Percentiles rank a stretch among this genome's conserved stretches.
These are phyloP conservation scores for Panicum hallii DNA, from an alignment of 202 grass and related monocot species.

Conservation along the genomic window DNA sequence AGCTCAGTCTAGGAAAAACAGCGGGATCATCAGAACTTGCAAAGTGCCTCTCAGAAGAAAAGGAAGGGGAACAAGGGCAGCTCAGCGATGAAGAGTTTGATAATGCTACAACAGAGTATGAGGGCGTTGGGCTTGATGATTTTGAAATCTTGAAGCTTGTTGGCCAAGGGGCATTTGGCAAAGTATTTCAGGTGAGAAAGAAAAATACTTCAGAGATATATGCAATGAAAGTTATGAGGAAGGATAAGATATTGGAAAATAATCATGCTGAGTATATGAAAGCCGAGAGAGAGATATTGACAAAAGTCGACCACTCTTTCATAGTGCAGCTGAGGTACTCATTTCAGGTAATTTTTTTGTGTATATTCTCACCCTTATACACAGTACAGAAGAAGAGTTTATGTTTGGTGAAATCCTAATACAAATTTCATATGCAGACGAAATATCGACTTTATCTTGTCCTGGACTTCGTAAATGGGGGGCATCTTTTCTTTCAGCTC, in stretches of 20 bases:
- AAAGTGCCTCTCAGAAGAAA: slow-evolving; percentile 45
- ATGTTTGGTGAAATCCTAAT: slow-evolving; percentile 31
- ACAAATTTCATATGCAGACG: slow-evolving; percentile 54
- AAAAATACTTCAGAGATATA: slow-evolving; percentile 82
- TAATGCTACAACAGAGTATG: slow-evolving; percentile 43
- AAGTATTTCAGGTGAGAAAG: slow-evolving; percentile 91
- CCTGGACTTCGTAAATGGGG: slow-evolving; percentile 85
- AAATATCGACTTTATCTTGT: slow-evolving; percentile 88
- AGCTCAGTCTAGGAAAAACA: slow-evolving; percentile 56
- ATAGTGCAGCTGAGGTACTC: slow-evolving; percentile 87
- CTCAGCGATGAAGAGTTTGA: slow-evolving; percentile 54
- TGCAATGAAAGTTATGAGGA: slow-evolving; percentile 94
- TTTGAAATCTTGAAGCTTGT: slow-evolving; percentile 88
- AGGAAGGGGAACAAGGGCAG: slow-evolving; percentile 45
- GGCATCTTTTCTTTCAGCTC: slow-evolving; percentile 92
- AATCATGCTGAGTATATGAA: slow-evolving; percentile 89
- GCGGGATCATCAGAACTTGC: slow-evolving; percentile 50
- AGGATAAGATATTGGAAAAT: slow-evolving; percentile 82
- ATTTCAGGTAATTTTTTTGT: slow-evolving; percentile 65
- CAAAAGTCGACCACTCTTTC: slow-evolving; percentile 90
- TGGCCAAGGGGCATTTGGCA: slow-evolving; percentile 84
- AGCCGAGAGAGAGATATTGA: slow-evolving; percentile 84
- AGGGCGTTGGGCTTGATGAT: slow-evolving; percentile 73
- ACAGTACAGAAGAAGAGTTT: not conserved
- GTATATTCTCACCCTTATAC: slow-evolving; percentile 10